Evolutionary conservation across 495 filamentous ascomycete genomes (phyloP), one percentile per base, ranked within the genome.

Genomic region (Penicillium cinerascens): DNA sequence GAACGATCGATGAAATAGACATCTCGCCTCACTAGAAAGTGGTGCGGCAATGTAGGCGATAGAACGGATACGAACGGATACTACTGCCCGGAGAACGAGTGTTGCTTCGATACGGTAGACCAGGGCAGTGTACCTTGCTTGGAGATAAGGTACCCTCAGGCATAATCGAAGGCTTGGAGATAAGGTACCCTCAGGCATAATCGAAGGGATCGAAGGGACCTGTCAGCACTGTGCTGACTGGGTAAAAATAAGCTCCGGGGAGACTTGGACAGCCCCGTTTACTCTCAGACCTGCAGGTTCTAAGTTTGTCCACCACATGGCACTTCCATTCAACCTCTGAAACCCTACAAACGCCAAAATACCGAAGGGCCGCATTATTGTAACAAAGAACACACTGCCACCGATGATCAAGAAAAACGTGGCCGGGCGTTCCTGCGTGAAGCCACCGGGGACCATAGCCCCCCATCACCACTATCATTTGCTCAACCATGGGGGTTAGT

Each of bases 391-490:
- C n/a, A 39, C 2, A 9, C 37, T 17, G n/a, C 11, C 10, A 3
- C 29, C 29, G 29, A 33, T 4, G 37, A 39, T 36, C 33, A 25
- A 36, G 38, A 48, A 57, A 45, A 60, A 51, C 52, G 50, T 63
- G 53, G 59, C 33, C 29, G 35, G 52, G 39, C 35, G 66, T 67
- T 64, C 61, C 62, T 71, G 66, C 61, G 58, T 44, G 46, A 60
- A 47, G 48, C 49, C 39, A 3, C 29, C 29, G 18, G 38, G 41
- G 48, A 29, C 44, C 49, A 44, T 6, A 2, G 35, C n/a, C 33
- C n/a, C 25, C 37, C 37, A 47, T 21, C 29, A 35, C 44, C 25
- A 29, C 13, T 7, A 22, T 33, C 38, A 18, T 51, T 21, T n/a
- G n/a, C 37, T n/a, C 10, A 38, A 16, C 36, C 15, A 38, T 38